Base-by-base conservation (phyloP, 1,284 basidiomycete species). In the Rhodotorula sp. region DNA sequence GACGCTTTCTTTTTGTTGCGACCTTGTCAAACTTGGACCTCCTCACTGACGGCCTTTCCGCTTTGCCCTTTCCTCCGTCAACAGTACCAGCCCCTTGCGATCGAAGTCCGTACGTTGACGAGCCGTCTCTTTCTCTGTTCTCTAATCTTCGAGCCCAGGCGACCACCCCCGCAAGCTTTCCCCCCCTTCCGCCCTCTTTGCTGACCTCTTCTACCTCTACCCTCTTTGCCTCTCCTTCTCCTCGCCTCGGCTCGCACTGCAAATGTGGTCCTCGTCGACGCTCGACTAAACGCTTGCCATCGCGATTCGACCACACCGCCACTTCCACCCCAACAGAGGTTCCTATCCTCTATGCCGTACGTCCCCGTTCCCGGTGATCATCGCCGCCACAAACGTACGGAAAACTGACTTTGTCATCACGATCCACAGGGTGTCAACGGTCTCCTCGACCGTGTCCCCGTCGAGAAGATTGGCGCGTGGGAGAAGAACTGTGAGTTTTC, bases 341-440 rank as follows among this genome's bases (percentile, higher is more conserved):
- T n/a, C 56, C 63, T 20, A 58, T 58, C 97, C 78, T 97, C 78
- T 94, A 63, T 29, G 44, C 53, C 12, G 45, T 48, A n/a, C n/a
- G 51, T 53, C 3, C 8, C 30, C 30, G 17, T 22, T 5, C 30
- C 5, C 30, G 4, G 2, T 57, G 33, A 4, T 42, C 37, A n/a
- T 2, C 96, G 86, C 93, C 97, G 78, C 95, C 95, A 76, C 6
- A 18, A n/a, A n/a, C n/a, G n/a, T n/a, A 8, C 33, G 20, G 55
- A n/a, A 29, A 20, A 30, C 29, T 10, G 33, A 10, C 17, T 12
- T 42, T 20, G 55, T 12, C 22, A 6, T 51, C 93, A 97, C 82
- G 94, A 98, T 85, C 97, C 95, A 83, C 95, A 95, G 78, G 95
- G 95, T 89, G 95, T 98, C 80, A 94, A 97, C 84, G 94, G 94